Evolutionary conservation across 2,329 filamentous ascomycete species (phyloP), one percentile per base, ranked within the genome.

Genomic region (Daldinia eschscholtzii): DNA sequence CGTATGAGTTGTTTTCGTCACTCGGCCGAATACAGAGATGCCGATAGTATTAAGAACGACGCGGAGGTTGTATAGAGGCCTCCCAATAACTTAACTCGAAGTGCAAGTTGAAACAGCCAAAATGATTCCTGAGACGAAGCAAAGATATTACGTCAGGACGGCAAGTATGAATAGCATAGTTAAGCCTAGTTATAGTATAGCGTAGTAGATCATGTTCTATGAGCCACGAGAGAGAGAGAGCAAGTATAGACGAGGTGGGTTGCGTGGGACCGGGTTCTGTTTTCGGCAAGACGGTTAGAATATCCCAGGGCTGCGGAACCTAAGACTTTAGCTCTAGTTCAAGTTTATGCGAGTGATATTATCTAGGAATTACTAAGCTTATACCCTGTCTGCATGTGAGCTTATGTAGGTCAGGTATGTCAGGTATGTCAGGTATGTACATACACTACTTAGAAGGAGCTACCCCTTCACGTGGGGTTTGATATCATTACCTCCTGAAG

Each of bases 21-120:
- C 57, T 42, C 9, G 65, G 55, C 57, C 57, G 41, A 56, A 61
- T 53, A 65, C 61, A 64, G 64, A 64, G 64, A 56, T 67, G 64
- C 50, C 67, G 71, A 57, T 72, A 71, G 74, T 70, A 72, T 62
- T 2, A 35, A 35, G 72, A 57, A 67, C 70, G 67, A 73, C 65
- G 71, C 67, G 63, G 70, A 35, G 46, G 70, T 65, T 69, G 63
- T 60, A 48, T 61, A 63, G 71, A 70, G 63, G 72, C 64, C 69
- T 75, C 73, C 71, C 68, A 64, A 52, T 53, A 64, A 52, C 58
- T 69, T 72, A 76, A 75, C 59, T 73, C 74, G 61, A 70, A 70
- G 64, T 64, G 64, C 9, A 35, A 42, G 57, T 70, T 73, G 72
- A 74, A 74, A 73, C 74, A 65, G 64, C 59, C 65, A 62, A 62